phyloP scores from a whole-genome alignment of 2,329 filamentous ascomycete species.

The Pseudogymnoascus destructans region DNA sequence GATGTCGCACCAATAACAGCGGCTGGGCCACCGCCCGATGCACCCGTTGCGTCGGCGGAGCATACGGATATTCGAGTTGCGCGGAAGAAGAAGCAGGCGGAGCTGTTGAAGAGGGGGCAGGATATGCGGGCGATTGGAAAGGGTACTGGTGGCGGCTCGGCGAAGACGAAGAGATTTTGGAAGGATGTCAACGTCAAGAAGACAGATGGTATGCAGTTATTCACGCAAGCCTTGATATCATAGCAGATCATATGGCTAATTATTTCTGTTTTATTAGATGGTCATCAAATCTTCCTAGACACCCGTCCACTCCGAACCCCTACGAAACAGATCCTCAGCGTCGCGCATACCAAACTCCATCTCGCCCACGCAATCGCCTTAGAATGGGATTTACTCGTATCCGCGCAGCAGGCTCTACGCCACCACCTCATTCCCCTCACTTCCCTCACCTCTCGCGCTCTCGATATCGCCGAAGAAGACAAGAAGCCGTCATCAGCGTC shows the following conservation, averaged over 20 bases:
- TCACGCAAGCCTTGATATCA: neutral
- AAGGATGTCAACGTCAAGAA: constrained; percentile 63
- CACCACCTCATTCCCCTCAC: constrained; percentile 85
- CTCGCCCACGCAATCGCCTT: constrained; percentile 76
- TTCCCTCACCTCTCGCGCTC: constrained; percentile 66
- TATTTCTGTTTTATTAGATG: constrained; percentile 17
- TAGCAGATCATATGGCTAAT: constrained; percentile 4
- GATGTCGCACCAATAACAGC: constrained; percentile 35
- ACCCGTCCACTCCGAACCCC: constrained; percentile 65
- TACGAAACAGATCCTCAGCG: constrained; percentile 54
- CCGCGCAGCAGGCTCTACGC: constrained; percentile 70
- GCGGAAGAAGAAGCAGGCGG: constrained; percentile 40
- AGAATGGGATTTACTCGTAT: constrained; percentile 82
- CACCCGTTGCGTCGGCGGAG: constrained; percentile 35
- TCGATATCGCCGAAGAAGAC: constrained; percentile 68
- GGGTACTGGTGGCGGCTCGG: constrained; percentile 28
- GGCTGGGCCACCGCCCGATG: constrained; percentile 44
- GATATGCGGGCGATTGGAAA: constrained; percentile 31
- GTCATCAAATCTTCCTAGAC: constrained; percentile 57
- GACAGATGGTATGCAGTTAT: constrained; percentile 40
- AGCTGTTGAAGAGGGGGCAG: constrained; percentile 39
- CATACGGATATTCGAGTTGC: constrained; percentile 32
- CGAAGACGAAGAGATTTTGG: constrained; percentile 68
- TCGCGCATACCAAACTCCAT: constrained; percentile 64
- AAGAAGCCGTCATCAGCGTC: constrained; percentile 17